phyloP scores from a whole-genome alignment of 164 flowering plant species.

The Nymphaea colorata region DNA sequence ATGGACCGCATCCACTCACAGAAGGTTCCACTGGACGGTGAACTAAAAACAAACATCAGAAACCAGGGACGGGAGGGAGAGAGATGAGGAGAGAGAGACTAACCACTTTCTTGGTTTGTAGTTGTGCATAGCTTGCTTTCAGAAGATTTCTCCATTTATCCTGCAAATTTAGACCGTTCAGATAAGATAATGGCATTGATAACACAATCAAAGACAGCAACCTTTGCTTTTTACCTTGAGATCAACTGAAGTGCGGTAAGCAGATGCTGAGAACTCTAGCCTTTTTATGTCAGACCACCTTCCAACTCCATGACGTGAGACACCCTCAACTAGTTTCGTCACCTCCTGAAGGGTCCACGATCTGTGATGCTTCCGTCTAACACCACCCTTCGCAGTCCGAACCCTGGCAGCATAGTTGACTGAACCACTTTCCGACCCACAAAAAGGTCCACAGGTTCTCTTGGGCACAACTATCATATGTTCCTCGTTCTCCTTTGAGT shows the following conservation, averaged over 20 bases:
- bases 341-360: slow-evolving; percentile 60
- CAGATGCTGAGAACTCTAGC: slow-evolving; percentile 39
- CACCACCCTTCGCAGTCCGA: slow-evolving; percentile 14
- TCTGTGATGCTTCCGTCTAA: slow-evolving; percentile 33
- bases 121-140: slow-evolving; percentile 34
- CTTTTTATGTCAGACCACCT: slow-evolving; percentile 61
- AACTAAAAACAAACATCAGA: no score
- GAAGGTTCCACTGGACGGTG: no score
- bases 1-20: no score
- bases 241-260: slow-evolving; percentile 57
- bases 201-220: neutral
- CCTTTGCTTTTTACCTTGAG: slow-evolving; percentile 36
- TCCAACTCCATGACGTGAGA: slow-evolving; percentile 59
- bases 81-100: neutral
- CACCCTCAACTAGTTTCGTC: slow-evolving; percentile 52
- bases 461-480: slow-evolving; percentile 8
- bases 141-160: slow-evolving; percentile 84
- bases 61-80: no score
- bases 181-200: neutral
- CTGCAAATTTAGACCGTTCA: slow-evolving; percentile 19
- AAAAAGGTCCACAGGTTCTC: slow-evolving; percentile 11
- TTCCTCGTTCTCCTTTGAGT: slow-evolving; percentile 19
- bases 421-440: slow-evolving; percentile 24
- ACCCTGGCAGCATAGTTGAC: slow-evolving; percentile 14
- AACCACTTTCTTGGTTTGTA: slow-evolving; percentile 36